These are phyloP conservation scores for Panaeolus cyanescens DNA, from an alignment of 768 basidiomycete species.

Conservation along the genomic window DNA sequence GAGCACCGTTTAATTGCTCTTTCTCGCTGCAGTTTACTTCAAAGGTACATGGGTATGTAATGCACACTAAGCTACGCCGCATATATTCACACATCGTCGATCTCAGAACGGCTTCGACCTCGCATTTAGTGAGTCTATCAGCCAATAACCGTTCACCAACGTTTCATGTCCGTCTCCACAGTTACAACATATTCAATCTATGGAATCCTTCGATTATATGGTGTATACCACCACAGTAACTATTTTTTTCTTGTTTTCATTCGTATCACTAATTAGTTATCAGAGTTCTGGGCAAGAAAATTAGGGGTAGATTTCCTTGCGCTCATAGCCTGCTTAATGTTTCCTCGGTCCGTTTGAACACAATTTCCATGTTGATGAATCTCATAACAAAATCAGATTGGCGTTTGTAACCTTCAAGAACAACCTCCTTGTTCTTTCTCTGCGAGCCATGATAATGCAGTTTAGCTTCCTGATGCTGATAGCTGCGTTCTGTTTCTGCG, in stretches of 20 bases:
- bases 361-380: background rate
- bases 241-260: constrained; percentile 4
- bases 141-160: background rate
- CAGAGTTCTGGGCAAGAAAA: constrained; percentile 66
- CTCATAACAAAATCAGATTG: constrained; percentile 45
- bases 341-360: constrained; percentile 62
- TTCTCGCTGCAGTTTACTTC: constrained; percentile 80
- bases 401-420: constrained; percentile 90
- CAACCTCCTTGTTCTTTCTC: constrained; percentile 76
- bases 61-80: background rate
- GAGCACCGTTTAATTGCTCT: background rate
- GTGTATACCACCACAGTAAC: constrained; percentile 68
- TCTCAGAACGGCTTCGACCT: constrained; percentile 89
- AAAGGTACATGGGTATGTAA: constrained; percentile 78
- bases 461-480: constrained; percentile 84
- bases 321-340: constrained; percentile 86
- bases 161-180: constrained; percentile 21
- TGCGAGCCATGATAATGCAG: constrained; percentile 92
- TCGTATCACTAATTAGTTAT: constrained; percentile 1
- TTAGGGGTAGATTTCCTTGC: constrained; percentile 85
- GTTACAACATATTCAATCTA: constrained; percentile 83
- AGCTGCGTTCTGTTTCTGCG: constrained; percentile 88
- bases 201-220: constrained; percentile 75
- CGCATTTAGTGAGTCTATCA: constrained; percentile 65
- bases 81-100: constrained; percentile 7